Evolutionary conservation across 2,329 filamentous ascomycete genomes (phyloP).

Genomic region (Cercospora sp.): DNA sequence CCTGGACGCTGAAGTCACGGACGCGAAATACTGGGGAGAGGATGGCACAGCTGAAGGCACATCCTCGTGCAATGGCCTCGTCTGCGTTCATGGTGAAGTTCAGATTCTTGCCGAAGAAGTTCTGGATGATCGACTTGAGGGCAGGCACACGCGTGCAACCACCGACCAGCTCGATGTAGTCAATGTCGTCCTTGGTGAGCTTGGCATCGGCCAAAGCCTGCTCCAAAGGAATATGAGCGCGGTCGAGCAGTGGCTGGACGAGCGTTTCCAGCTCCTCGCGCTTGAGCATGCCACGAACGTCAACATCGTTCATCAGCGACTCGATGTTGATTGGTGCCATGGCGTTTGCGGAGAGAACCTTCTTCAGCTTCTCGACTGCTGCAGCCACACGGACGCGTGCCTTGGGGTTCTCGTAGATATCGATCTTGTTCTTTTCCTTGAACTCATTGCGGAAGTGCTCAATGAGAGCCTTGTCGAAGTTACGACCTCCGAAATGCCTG

Average conservation of each 20-base stretch:
- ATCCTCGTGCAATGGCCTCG: slow-evolving; percentile 92
- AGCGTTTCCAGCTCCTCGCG: slow-evolving; percentile 92
- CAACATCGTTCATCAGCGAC: slow-evolving; percentile 96
- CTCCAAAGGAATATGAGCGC: slow-evolving; percentile 74
- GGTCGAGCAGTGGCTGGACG: slow-evolving; percentile 77
- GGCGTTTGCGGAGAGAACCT: slow-evolving; percentile 94
- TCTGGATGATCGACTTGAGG: slow-evolving; percentile 84
- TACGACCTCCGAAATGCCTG: slow-evolving; percentile 93
- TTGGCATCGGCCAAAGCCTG: slow-evolving; percentile 93
- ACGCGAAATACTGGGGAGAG: slow-evolving; percentile 97
- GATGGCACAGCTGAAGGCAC: slow-evolving; percentile 96
- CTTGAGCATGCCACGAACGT: slow-evolving; percentile 85
- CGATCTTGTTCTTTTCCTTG: slow-evolving; percentile 96
- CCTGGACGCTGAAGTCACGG: slow-evolving; percentile 95
- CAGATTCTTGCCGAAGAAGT: slow-evolving; percentile 88
- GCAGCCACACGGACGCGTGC: slow-evolving; percentile 82
- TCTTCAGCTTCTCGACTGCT: slow-evolving; percentile 96
- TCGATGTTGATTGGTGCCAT: slow-evolving; percentile 93
- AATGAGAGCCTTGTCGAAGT: slow-evolving; percentile 93
- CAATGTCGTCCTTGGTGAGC: slow-evolving; percentile 87
- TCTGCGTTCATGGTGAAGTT: slow-evolving; percentile 98
- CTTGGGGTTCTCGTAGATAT: slow-evolving; percentile 87
- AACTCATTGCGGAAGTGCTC: slow-evolving; percentile 96
- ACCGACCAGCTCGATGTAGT: slow-evolving; percentile 88
- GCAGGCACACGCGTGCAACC: slow-evolving; percentile 91